A percentile compares a stretch with the other conserved stretches of the same genome.
Evolutionary conservation across 441 rosid species (phyloP).

Genomic region (Lepidium campestre): DNA sequence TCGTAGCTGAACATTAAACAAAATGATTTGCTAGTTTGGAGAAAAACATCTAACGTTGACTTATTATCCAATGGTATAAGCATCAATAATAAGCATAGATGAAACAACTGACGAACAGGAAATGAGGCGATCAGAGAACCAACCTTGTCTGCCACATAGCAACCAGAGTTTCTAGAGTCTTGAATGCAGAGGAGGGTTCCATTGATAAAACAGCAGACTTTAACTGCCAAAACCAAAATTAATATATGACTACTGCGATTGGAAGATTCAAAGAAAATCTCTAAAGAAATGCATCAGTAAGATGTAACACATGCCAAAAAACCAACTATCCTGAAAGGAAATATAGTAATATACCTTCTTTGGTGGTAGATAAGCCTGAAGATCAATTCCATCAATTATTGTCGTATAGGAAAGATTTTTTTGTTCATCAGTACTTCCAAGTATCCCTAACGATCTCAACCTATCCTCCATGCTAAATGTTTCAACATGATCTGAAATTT

Average conservation of each 20-base stretch:
- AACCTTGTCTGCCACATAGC: constrained; percentile 86
- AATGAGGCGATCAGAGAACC: constrained; percentile 6
- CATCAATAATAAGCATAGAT: neutral
- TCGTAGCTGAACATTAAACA: neutral
- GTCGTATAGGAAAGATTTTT: constrained; percentile 31
- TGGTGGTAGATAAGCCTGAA: constrained; percentile 54
- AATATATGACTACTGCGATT: neutral
- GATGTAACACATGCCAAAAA: neutral
- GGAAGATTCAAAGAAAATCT: neutral
- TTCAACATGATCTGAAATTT: constrained; percentile 32
- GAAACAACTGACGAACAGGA: neutral
- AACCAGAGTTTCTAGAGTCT: constrained; percentile 60
- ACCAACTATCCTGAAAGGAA: neutral
- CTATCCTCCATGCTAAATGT: constrained; percentile 63
- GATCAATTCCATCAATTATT: constrained; percentile 42
- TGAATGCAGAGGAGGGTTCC: constrained; percentile 54
- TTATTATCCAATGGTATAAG: neutral
- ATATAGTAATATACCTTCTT: constrained; percentile 64
- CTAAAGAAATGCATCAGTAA: neutral
- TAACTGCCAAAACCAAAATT: constrained; percentile 40
- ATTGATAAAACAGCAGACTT: constrained; percentile 60
- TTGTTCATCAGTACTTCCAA: constrained; percentile 37
- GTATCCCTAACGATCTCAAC: constrained; percentile 57
- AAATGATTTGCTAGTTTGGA: neutral
- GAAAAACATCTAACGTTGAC: neutral